Percentiles rank a stretch among this genome's conserved stretches.
These are phyloP conservation scores for Stagonosporopsis rhizophila DNA, from an alignment of 2,329 filamentous ascomycete genomes.

Conservation along the genomic window DNA sequence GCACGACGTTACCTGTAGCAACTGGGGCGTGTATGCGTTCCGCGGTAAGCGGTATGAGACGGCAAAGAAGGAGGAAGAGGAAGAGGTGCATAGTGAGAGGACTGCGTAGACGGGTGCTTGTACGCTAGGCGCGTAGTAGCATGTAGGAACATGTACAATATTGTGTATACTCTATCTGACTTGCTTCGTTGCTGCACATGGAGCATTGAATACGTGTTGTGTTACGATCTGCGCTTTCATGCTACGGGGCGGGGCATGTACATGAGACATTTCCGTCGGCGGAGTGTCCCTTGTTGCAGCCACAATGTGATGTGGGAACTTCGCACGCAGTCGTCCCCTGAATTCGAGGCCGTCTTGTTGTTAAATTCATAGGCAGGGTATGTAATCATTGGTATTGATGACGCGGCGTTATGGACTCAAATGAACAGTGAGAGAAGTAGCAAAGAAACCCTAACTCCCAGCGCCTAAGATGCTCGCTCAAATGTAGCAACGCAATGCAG, in stretches of 20 bases:
- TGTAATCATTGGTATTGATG: too few relatives aligned
- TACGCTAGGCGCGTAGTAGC: slow-evolving; percentile 16
- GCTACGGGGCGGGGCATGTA: too few relatives aligned
- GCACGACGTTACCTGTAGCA: slow-evolving; percentile 91
- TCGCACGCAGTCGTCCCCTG: too few relatives aligned
- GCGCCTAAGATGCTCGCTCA: slow-evolving; percentile 5
- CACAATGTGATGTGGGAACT: too few relatives aligned
- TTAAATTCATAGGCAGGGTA: too few relatives aligned
- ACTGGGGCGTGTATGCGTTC: slow-evolving; percentile 98
- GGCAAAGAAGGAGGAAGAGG: slow-evolving; percentile 59
- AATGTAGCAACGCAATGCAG: slow-evolving; percentile 8
- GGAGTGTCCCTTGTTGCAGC: too few relatives aligned
- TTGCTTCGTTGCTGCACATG: too few relatives aligned
- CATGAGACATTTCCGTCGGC: too few relatives aligned
- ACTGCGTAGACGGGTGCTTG: slow-evolving; percentile 29
- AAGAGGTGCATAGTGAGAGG: slow-evolving; percentile 44
- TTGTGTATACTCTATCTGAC: neutral
- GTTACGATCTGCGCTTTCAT: too few relatives aligned
- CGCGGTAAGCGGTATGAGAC: slow-evolving; percentile 92
- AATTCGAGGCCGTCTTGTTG: too few relatives aligned
- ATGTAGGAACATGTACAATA: slow-evolving; percentile 25
- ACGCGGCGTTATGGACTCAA: neutral
- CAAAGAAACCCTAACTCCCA: neutral
- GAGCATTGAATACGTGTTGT: too few relatives aligned
- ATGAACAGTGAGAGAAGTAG: neutral